Base-by-base conservation (phyloP, 2,329 filamentous ascomycete genomes). In the Cladophialophora carrionii region DNA sequence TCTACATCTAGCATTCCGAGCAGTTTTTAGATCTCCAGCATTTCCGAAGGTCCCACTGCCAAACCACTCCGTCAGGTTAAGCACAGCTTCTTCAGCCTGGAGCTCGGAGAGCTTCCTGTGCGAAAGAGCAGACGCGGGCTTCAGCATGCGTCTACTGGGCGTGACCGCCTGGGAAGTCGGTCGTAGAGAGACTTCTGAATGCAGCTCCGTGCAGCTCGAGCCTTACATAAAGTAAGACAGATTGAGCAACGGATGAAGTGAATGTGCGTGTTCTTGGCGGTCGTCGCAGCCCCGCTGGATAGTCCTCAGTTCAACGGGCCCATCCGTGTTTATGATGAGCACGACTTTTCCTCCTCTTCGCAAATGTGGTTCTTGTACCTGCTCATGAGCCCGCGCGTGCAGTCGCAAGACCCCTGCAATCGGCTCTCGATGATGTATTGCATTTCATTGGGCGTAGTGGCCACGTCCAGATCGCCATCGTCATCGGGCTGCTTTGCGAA, bases 401-500 rank as follows among this genome's bases (percentile, higher is more conserved):
- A 17, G 52, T 31, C 52, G 7, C 24, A 24, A 43, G 14, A 48
- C 43, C 34, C 56, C 17, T 46, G 55, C 52, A 54, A 1, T 10
- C 29, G 29, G 52, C 17, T 60, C 46, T 31, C 48, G 29, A 52
- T 53, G 29, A 52, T 32, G 57, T 37, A 60, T 60, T 41, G 54
- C n/a, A 41, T 57, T 14, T n/a, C 22, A 52, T 26, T 60, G 46
- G 57, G 26, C 52, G 26, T 54, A 12, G 37, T n/a, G 37, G 37
- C 37, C 34, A 37, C 34, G 34, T 29, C 51, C 22, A 54, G 51
- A 54, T 52, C 46, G 20, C 34, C 56, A 22, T 52, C 57, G 57
- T 60, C 57, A 60, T 60, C 57, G 32, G 46, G n/a, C 20, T n/a
- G n/a, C 31, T 37, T 51, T 48, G 57, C 57, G 57, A 60, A 60